These are phyloP conservation scores for Pestalotiopsis sp. DNA, from an alignment of 2,329 filamentous ascomycete genomes.

Conservation along the genomic window DNA sequence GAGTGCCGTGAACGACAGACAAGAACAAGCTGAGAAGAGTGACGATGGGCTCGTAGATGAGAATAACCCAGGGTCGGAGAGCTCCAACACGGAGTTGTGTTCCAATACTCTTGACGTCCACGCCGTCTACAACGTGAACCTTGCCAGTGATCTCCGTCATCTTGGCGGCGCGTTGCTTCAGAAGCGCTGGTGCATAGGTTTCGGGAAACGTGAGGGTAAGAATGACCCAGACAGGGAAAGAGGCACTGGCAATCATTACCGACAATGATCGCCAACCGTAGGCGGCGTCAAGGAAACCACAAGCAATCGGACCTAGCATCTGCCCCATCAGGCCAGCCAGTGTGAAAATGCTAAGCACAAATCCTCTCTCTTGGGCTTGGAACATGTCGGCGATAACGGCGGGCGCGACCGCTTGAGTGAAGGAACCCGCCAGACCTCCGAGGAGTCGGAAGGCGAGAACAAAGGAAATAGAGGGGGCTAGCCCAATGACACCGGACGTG, in stretches of 20 bases:
- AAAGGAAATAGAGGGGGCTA: slow-evolving; percentile 12
- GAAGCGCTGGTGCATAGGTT: slow-evolving; percentile 32
- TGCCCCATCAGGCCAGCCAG: slow-evolving; percentile 24
- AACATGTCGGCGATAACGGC: slow-evolving; percentile 18
- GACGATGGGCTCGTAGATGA: slow-evolving; percentile 62
- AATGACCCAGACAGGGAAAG: slow-evolving; percentile 16
- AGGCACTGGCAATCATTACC: slow-evolving; percentile 19
- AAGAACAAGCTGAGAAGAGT: slow-evolving; percentile 57
- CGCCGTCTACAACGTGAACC: slow-evolving; percentile 22
- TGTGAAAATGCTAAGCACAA: slow-evolving; percentile 17
- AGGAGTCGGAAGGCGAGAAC: slow-evolving; percentile 16
- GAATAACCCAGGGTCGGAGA: slow-evolving; percentile 32
- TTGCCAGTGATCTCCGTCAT: slow-evolving; percentile 25
- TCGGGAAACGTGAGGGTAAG: slow-evolving; percentile 26
- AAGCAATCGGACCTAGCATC: slow-evolving; percentile 23
- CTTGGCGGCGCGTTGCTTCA: slow-evolving; percentile 21
- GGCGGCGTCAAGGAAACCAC: slow-evolving; percentile 21
- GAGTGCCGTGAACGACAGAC: slow-evolving; percentile 44
- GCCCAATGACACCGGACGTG: slow-evolving; percentile 12
- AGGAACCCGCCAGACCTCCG: slow-evolving; percentile 15
- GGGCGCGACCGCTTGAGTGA: slow-evolving; percentile 16
- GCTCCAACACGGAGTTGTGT: slow-evolving; percentile 15
- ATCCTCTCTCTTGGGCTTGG: slow-evolving; percentile 15
- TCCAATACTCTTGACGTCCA: slow-evolving; percentile 19
- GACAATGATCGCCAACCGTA: slow-evolving; percentile 23